A percentile compares a stretch with the other conserved stretches of the same genome.
phyloP scores from a whole-genome alignment of 202 grass and related monocot species.

The Hordeum pubiflorum region DNA sequence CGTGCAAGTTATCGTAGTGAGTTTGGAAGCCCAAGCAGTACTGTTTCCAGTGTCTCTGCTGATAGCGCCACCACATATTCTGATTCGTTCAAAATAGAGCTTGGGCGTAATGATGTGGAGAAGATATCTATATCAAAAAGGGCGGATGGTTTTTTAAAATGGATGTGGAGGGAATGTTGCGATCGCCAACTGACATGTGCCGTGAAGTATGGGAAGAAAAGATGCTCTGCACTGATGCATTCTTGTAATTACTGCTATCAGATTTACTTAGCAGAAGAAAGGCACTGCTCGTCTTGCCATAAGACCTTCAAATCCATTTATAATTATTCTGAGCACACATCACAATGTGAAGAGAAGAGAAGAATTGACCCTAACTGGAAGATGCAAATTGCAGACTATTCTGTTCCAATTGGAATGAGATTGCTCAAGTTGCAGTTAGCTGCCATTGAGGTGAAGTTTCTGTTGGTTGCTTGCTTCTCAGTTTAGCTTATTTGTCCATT shows the following conservation, averaged over 20 bases:
- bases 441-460: constrained; percentile 54
- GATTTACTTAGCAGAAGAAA: constrained; percentile 72
- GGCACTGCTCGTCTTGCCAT: constrained; percentile 83
- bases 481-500: constrained; percentile 16
- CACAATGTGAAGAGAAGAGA: constrained; percentile 63
- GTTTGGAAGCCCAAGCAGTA: constrained; percentile 55
- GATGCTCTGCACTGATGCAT: constrained; percentile 52
- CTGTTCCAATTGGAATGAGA: constrained; percentile 55
- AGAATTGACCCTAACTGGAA: constrained; percentile 63
- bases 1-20: constrained; percentile 42
- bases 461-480: background rate
- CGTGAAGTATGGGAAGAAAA: constrained; percentile 66
- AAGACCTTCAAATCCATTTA: constrained; percentile 66
- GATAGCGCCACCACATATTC: constrained; percentile 40
- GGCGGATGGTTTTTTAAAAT: constrained; percentile 63
- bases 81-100: constrained; percentile 73
- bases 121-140: constrained; percentile 60
- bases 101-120: constrained; percentile 66
- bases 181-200: constrained; percentile 53
- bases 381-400: constrained; percentile 47
- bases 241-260: constrained; percentile 69
- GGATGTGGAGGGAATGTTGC: constrained; percentile 83
- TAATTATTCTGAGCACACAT: constrained; percentile 65
- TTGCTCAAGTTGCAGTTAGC: constrained; percentile 75
- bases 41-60: constrained; percentile 35